Conservation (phyloP, 805 yeast genomes). For the Sugiyamaella mastotermitis region DNA sequence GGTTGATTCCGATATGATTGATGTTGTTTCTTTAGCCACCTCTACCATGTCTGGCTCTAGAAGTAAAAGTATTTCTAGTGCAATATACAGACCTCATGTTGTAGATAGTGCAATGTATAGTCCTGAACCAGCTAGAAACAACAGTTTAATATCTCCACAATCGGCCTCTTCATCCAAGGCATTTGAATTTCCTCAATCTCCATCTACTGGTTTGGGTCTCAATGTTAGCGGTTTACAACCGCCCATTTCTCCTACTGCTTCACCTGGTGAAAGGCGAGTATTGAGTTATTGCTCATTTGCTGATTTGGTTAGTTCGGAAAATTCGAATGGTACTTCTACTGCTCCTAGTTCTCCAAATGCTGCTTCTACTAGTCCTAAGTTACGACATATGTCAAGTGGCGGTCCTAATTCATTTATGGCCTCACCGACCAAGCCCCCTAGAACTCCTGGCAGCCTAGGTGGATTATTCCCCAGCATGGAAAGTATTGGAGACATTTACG, state of each 20-base stretch:
- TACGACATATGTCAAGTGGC: no score
- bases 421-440: no score
- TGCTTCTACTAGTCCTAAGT: no score
- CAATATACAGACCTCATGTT: neutral
- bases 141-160: constrained; percentile 4
- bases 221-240: neutral
- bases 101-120: neutral
- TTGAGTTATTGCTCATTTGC: constrained; percentile 68
- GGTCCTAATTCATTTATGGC: no score
- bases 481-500: no score
- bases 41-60: constrained; percentile 32
- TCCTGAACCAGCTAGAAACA: neutral
- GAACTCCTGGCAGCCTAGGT: no score
- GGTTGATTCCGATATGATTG: constrained; percentile 61
- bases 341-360: no score
- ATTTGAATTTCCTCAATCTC: neutral
- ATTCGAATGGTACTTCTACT: no score
- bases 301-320: constrained; percentile 66
- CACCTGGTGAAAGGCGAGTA: constrained; percentile 9
- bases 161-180: constrained; percentile 1
- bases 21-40: constrained; percentile 60
- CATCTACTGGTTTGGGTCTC: constrained; percentile 1
- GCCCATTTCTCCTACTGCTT: constrained; percentile 1
- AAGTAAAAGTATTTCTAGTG: constrained; percentile 11
- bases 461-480: no score